Conservation (phyloP, 495 filamentous ascomycete species). For the Tuber microsphaerosporum region DNA sequence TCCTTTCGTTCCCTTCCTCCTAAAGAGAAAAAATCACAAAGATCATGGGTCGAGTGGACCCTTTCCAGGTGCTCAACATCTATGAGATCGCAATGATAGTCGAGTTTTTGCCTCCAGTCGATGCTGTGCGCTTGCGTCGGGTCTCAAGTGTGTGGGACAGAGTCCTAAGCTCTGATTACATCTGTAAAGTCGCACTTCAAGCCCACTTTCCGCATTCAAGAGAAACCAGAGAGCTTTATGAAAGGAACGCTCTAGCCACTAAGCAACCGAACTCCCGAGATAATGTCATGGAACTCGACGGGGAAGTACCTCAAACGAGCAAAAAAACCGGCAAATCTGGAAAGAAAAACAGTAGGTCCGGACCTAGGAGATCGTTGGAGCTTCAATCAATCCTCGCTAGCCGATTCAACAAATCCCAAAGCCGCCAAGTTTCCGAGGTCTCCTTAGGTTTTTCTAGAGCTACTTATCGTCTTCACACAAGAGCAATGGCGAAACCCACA, state of each 20-base stretch:
- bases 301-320: conserved; percentile 8
- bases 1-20: neutral
- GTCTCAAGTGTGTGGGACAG: conserved; percentile 34
- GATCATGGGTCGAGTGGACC: conserved; percentile 27
- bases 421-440: conserved; percentile 17
- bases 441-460: conserved; percentile 29
- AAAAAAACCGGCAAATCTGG: conserved; percentile 19
- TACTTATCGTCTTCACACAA: conserved; percentile 36
- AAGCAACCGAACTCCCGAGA: neutral
- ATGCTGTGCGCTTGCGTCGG: conserved; percentile 30
- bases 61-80: conserved; percentile 30
- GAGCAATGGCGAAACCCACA: conserved; percentile 35
- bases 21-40: neutral
- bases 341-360: conserved; percentile 24
- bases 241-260: conserved; percentile 30
- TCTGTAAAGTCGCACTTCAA: conserved; percentile 36
- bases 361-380: conserved; percentile 9
- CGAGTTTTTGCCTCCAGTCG: conserved; percentile 31
- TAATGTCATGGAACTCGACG: conserved; percentile 7
- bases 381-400: conserved; percentile 25
- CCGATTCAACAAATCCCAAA: conserved; percentile 6
- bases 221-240: conserved; percentile 32
- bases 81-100: conserved; percentile 36
- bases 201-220: conserved; percentile 35
- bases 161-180: conserved; percentile 32